Evolutionary conservation across 2,329 filamentous ascomycete species (phyloP), one percentile per base, ranked within the genome.

Genomic region (Stachybotrys echinatus): DNA sequence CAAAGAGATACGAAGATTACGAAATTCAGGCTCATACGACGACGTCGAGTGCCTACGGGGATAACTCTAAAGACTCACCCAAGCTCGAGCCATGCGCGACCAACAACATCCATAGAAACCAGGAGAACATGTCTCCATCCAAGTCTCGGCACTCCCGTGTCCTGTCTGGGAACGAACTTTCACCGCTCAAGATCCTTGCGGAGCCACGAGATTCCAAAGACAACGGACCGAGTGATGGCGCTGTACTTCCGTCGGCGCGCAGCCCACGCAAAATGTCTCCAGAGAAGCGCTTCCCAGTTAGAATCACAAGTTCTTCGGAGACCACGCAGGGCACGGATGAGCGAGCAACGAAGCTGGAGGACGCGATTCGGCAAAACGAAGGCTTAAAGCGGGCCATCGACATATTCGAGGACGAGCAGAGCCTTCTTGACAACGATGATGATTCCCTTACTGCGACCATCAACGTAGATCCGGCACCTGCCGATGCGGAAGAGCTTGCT

Each of bases 241-340:
- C 62, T 57, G 43, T 62, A 58, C 60, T 63, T 48, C 60, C 63
- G 14, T 56, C 65, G 43, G 59, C 65, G 8, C 67, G 70, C 42
- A 79, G 73, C 56, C 74, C 78, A 23, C 67, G 75, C 50, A 78
- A 73, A 54, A 54, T 73, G 42, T 75, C 62, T 39, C 77, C 79
- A 17, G 78, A 79, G 54, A 82, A 77, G 63, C 73, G 82, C 50
- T 85, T 85, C 58, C 82, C 82, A 49, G 74, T 85, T 58, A 81
- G 78, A 63, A 69, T 83, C 59, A 77, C 71, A 66, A 59, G 57
- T 49, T 49, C 61, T 44, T 55, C 55, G 47, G 58, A 59, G 49
- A 51, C 54, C 39, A 48, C 56, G 22, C 53, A 57, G 23, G 23
- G 51, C n/a, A 48, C 51, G n/a, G 54, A 63, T 48, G 67, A 74